Conservation (phyloP, 345 rosid species). For the Mangifera indica region DNA sequence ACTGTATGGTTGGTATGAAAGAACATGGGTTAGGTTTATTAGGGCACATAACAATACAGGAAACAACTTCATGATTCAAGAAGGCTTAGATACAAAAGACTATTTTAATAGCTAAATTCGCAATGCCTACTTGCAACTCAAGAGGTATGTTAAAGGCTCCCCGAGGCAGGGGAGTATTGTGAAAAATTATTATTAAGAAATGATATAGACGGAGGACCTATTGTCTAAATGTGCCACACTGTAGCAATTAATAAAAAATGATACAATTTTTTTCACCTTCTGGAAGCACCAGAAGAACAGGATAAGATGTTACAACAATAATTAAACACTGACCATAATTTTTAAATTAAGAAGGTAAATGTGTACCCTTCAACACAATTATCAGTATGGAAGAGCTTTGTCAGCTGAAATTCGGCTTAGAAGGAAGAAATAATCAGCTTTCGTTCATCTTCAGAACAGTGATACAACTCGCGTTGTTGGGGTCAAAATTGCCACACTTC, state of each 20-base stretch:
- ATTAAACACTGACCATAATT: constrained; percentile 6
- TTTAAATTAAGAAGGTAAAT: constrained; percentile 3
- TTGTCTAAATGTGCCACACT: constrained; percentile 23
- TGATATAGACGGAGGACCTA: constrained; percentile 12
- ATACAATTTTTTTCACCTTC: constrained; percentile 18
- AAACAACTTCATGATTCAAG: constrained; percentile 1
- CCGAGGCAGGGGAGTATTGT: constrained; percentile 12
- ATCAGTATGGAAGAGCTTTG: constrained; percentile 3
- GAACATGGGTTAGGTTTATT: too few relatives aligned
- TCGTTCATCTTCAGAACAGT: constrained; percentile 54
- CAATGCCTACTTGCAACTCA: constrained; percentile 29
- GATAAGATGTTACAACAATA: constrained; percentile 39
- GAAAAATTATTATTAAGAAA: constrained; percentile 23
- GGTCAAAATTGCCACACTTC: constrained; percentile 62
- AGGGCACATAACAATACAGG: too few relatives aligned
- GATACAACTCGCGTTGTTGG: constrained; percentile 52
- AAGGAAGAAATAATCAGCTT: constrained; percentile 20
- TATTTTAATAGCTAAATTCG: constrained; percentile 25
- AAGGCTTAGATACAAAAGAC: constrained; percentile 22
- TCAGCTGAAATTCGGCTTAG: constrained; percentile 3
- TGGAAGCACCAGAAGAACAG: constrained; percentile 38
- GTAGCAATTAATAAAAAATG: constrained; percentile 27
- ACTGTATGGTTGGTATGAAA: too few relatives aligned
- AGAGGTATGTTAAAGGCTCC: constrained; percentile 23
- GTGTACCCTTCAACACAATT: constrained; percentile 10